Conservation (phyloP, 2,329 filamentous ascomycete species). For the Verticillium albo-atrum region DNA sequence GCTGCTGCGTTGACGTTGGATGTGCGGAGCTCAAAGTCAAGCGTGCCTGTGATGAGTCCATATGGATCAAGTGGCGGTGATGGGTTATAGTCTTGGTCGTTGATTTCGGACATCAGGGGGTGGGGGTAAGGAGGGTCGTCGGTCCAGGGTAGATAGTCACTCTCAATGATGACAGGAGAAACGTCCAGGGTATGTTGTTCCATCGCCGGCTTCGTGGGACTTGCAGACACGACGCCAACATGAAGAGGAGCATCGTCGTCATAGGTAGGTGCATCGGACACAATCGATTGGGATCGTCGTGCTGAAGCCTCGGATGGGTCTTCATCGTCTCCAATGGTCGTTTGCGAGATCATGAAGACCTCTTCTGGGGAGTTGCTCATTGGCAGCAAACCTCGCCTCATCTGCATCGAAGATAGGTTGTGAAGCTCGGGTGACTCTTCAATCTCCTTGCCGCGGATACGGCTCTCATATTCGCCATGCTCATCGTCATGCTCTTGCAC, state of each 20-base stretch:
- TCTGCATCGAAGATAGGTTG: neutral
- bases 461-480: constrained; percentile 38
- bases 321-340: constrained; percentile 27
- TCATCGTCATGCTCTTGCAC: constrained; percentile 17
- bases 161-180: constrained; percentile 44
- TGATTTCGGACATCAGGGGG: constrained; percentile 20
- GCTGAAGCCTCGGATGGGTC: constrained; percentile 22
- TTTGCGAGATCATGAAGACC: constrained; percentile 42
- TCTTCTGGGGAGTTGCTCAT: constrained; percentile 29
- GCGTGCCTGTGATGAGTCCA: constrained; percentile 44
- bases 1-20: constrained; percentile 57
- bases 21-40: constrained; percentile 51
- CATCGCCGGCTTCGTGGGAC: constrained; percentile 18
- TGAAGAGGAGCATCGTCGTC: constrained; percentile 11
- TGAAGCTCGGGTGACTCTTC: constrained; percentile 13
- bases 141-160: constrained; percentile 56
- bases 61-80: constrained; percentile 49
- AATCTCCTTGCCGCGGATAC: constrained; percentile 37
- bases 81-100: neutral
- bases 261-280: constrained; percentile 3
- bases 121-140: constrained; percentile 53
- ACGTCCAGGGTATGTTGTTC: constrained; percentile 29
- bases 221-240: constrained; percentile 11
- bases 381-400: neutral
- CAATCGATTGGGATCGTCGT: neutral